Conservation (phyloP, 306 rosid genomes). For the Trifolium pratense region DNA sequence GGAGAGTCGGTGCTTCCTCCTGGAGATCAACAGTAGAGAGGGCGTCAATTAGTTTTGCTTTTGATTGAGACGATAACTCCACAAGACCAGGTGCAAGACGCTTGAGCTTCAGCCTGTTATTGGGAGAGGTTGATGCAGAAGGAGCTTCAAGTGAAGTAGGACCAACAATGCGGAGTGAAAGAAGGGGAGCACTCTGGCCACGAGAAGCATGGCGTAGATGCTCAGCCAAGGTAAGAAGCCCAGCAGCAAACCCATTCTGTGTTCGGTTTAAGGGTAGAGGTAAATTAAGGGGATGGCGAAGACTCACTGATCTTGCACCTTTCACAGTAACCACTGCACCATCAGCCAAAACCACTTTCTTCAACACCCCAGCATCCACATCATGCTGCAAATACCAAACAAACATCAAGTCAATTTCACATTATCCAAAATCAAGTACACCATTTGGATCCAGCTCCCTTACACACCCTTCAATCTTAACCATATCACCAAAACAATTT, state of each 20-base stretch:
- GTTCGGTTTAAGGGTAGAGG: conserved; percentile 77
- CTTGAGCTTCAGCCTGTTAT: conserved; percentile 79
- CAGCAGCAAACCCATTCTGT: conserved; percentile 71
- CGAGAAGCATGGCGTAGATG: conserved; percentile 74
- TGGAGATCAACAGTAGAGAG: conserved; percentile 49
- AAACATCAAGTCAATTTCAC: conserved; percentile 17
- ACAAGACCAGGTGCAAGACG: conserved; percentile 97
- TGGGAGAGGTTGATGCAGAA: conserved; percentile 59
- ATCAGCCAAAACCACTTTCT: conserved; percentile 89
- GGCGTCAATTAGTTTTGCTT: conserved; percentile 48
- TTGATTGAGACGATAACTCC: conserved; percentile 73
- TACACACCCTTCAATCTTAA: conserved; percentile 1
- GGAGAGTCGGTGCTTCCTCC: conserved; percentile 61
- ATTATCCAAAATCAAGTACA: conserved; percentile 21
- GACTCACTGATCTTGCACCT: conserved; percentile 94
- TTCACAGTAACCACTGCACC: conserved; percentile 96
- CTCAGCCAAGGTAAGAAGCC: conserved; percentile 75
- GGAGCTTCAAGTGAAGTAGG: conserved; percentile 80
- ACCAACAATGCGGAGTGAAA: conserved; percentile 86
- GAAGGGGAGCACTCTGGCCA: conserved; percentile 53
- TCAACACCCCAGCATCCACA: conserved; percentile 96
- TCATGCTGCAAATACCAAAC: conserved; percentile 74
- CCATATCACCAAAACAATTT: conserved; percentile 18
- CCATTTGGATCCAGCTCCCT: background rate
- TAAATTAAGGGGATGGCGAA: conserved; percentile 81